Evolutionary conservation across 2,329 filamentous ascomycete genomes (phyloP).

Genomic region (Sphaerulina populicola): DNA sequence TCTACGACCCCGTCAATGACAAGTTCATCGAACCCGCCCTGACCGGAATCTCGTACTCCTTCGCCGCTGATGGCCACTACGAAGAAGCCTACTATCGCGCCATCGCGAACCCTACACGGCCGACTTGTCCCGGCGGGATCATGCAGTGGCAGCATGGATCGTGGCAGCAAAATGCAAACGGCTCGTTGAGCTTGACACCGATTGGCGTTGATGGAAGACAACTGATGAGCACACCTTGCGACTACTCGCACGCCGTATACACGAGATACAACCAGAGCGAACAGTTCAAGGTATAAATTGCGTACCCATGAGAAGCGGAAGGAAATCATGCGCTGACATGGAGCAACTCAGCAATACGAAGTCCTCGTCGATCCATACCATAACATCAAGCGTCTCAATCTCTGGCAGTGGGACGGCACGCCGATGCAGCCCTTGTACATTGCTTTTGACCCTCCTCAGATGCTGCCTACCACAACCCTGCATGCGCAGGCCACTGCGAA

Average conservation of each 20-base stretch:
- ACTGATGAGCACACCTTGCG: conserved; percentile 57
- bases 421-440: conserved; percentile 62
- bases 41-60: conserved; percentile 66
- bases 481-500: conserved; percentile 45
- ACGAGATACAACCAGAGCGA: conserved; percentile 60
- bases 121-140: conserved; percentile 55
- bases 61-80: conserved; percentile 58
- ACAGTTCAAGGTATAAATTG: conserved; percentile 47
- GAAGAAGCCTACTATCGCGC: conserved; percentile 64
- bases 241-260: conserved; percentile 48
- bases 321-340: neutral
- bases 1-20: conserved; percentile 61
- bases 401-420: conserved; percentile 55
- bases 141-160: conserved; percentile 68
- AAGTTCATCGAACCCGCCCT: conserved; percentile 56
- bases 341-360: conserved; percentile 36
- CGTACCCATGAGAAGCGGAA: neutral
- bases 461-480: conserved; percentile 61
- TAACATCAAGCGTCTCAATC: conserved; percentile 54
- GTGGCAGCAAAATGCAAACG: conserved; percentile 49
- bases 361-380: conserved; percentile 52
- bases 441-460: conserved; percentile 53
- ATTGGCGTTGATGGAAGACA: conserved; percentile 60
- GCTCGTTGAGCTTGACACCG: conserved; percentile 52
- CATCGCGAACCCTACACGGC: conserved; percentile 52